These are phyloP conservation scores for Hebeloma cylindrosporum DNA, from an alignment of 768 basidiomycete genomes.

Conservation along the genomic window DNA sequence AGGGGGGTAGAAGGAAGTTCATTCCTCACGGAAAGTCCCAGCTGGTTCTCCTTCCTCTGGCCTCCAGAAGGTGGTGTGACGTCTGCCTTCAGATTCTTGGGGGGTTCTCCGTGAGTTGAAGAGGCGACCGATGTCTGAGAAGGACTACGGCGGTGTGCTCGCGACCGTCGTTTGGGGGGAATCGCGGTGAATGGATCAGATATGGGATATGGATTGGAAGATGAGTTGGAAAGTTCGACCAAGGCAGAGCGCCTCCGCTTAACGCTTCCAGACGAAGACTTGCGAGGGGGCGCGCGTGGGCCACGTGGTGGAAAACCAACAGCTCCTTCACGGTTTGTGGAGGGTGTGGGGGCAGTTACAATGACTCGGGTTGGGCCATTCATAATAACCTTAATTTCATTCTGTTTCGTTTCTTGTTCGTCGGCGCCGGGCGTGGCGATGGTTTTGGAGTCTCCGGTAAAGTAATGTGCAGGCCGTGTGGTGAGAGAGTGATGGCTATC, in stretches of 20 bases:
- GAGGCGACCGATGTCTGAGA: conserved; percentile 25
- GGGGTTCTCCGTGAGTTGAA: conserved; percentile 8
- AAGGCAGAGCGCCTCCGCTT: conserved; percentile 29
- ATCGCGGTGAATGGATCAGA: conserved; percentile 35
- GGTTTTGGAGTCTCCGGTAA: conserved; percentile 8
- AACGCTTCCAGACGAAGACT: conserved; percentile 25
- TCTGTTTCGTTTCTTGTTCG: conserved; percentile 19
- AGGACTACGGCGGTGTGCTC: conserved; percentile 26
- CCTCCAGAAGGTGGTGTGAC: neutral
- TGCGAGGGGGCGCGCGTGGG: conserved; percentile 38
- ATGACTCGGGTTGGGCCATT: conserved; percentile 51
- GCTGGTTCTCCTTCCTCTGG: conserved; percentile 42
- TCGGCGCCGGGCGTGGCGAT: conserved; percentile 13
- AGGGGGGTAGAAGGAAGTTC: conserved; percentile 49
- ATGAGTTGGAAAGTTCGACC: conserved; percentile 22
- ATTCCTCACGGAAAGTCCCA: conserved; percentile 32
- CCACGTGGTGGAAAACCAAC: conserved; percentile 42
- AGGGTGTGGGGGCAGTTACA: conserved; percentile 54
- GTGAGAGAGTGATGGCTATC: conserved; percentile 19
- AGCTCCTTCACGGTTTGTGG: conserved; percentile 31
- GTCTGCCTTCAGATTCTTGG: conserved; percentile 3
- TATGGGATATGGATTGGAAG: conserved; percentile 6
- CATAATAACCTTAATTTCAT: conserved; percentile 44
- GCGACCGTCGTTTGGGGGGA: conserved; percentile 29
- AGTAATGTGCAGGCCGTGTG: neutral